A percentile compares a stretch with the other conserved stretches of the same genome.
These are phyloP conservation scores for Coemansia sp. DNA, from an alignment of 192 early-diverging fungal genomes.

Conservation along the genomic window DNA sequence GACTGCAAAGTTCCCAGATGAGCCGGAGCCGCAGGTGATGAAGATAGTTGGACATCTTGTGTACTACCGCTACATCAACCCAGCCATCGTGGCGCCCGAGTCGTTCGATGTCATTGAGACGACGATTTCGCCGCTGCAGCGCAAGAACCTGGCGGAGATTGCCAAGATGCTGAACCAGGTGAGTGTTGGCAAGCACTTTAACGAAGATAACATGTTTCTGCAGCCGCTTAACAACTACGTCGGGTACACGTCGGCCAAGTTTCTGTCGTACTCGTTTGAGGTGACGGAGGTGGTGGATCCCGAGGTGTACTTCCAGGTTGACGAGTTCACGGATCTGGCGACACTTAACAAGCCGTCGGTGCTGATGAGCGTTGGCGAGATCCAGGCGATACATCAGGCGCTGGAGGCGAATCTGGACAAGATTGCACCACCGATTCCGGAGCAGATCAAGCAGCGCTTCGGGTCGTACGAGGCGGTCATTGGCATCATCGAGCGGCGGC, in stretches of 20 bases:
- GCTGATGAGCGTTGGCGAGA: slow-evolving; percentile 88
- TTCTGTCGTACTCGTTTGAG: slow-evolving; percentile 82
- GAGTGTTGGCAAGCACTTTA: slow-evolving; percentile 82
- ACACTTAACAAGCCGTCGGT: slow-evolving; percentile 82
- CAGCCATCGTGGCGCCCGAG: slow-evolving; percentile 97
- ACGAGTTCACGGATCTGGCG: slow-evolving; percentile 82
- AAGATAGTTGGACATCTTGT: slow-evolving; percentile 92
- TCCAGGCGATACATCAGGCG: slow-evolving; percentile 85
- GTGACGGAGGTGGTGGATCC: slow-evolving; percentile 85
- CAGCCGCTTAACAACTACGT: slow-evolving; percentile 83
- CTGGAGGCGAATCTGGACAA: slow-evolving; percentile 78
- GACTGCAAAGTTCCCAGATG: slow-evolving; percentile 78
- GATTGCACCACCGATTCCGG: slow-evolving; percentile 61
- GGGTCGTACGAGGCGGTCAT: slow-evolving; percentile 54
- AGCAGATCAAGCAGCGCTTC: slow-evolving; percentile 56
- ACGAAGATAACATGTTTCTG: slow-evolving; percentile 68
- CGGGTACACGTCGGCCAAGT: slow-evolving; percentile 70
- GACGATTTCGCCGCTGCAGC: slow-evolving; percentile 80
- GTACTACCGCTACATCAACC: slow-evolving; percentile 98
- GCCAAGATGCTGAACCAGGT: slow-evolving; percentile 96
- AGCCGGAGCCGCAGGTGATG: slow-evolving; percentile 77
- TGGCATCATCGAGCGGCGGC: slow-evolving; percentile 51
- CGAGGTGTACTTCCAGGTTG: slow-evolving; percentile 88
- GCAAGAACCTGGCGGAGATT: slow-evolving; percentile 95
- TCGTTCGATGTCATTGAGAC: slow-evolving; percentile 92